These are phyloP conservation scores for Eucalyptus decipiens DNA, from an alignment of 345 rosid genomes.

Conservation along the genomic window DNA sequence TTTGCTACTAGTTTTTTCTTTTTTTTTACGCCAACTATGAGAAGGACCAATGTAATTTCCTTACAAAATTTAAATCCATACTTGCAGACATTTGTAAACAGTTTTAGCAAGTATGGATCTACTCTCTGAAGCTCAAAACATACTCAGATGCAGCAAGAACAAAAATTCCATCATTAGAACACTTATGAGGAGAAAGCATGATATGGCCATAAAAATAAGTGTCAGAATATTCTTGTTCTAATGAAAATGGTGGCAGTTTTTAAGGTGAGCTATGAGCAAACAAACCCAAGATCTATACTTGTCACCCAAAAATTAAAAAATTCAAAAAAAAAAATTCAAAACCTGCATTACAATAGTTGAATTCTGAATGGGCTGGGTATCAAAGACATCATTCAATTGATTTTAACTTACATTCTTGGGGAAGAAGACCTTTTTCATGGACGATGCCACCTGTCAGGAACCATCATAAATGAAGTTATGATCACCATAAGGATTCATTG, in stretches of 20 bases:
- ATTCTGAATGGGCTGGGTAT: background rate
- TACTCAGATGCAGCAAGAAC: background rate
- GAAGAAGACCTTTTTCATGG: constrained; percentile 89
- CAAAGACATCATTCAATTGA: background rate
- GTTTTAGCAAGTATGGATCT: background rate
- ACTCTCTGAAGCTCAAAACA: background rate
- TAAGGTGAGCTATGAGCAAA: background rate
- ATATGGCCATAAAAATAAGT: background rate
- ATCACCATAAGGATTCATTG: background rate
- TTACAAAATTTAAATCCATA: background rate
- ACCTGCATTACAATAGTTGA: background rate
- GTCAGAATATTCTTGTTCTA: background rate
- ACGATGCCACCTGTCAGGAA: constrained; percentile 75
- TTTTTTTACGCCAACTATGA: background rate
- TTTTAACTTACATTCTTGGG: constrained; percentile 68
- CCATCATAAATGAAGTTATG: background rate
- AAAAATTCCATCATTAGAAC: background rate
- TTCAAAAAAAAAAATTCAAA: background rate
- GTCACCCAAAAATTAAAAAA: background rate
- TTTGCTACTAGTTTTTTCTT: background rate
- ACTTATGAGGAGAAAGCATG: background rate
- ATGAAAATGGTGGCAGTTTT: background rate
- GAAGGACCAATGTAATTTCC: background rate
- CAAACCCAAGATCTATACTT: background rate
- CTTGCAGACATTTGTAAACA: background rate